Conservation (phyloP, 441 rosid species). For the Arabidopsis lyrata region DNA sequence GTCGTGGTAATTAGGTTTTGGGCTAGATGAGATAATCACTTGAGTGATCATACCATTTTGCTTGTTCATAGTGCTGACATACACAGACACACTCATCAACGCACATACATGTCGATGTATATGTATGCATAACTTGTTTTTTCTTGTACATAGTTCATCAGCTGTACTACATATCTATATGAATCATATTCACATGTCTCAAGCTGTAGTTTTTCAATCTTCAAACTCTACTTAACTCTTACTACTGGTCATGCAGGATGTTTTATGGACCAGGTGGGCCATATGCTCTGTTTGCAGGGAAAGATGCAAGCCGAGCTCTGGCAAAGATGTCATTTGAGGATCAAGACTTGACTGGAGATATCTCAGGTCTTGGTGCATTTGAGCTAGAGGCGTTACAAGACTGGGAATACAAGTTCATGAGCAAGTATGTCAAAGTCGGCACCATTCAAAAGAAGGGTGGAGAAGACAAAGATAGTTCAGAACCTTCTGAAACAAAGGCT, state of each 20-base stretch:
- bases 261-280: slow-evolving; percentile 95
- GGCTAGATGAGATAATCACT: too few relatives aligned
- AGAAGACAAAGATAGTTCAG: slow-evolving; percentile 54
- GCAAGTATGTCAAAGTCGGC: slow-evolving; percentile 80
- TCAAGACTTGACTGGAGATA: slow-evolving; percentile 67
- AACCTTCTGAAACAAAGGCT: slow-evolving; percentile 46
- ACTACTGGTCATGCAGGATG: slow-evolving; percentile 58
- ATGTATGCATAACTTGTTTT: slow-evolving; percentile 12
- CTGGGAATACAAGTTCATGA: slow-evolving; percentile 92
- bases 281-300: slow-evolving; percentile 80
- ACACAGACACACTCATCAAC: neutral
- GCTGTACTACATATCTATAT: neutral
- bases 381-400: slow-evolving; percentile 86
- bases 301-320: slow-evolving; percentile 86
- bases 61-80: too few relatives aligned
- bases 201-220: neutral
- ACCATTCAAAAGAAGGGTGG: slow-evolving; percentile 53
- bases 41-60: too few relatives aligned
- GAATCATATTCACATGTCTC: neutral
- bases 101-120: neutral
- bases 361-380: slow-evolving; percentile 66
- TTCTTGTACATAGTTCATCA: slow-evolving; percentile 18
- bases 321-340: slow-evolving; percentile 85
- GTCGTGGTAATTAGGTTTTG: too few relatives aligned
- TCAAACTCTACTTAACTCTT: neutral